A percentile compares a stretch with the other conserved stretches of the same genome.
phyloP scores from a whole-genome alignment of 371 early-diverging fungal genomes.

The Mortierella sp. region DNA sequence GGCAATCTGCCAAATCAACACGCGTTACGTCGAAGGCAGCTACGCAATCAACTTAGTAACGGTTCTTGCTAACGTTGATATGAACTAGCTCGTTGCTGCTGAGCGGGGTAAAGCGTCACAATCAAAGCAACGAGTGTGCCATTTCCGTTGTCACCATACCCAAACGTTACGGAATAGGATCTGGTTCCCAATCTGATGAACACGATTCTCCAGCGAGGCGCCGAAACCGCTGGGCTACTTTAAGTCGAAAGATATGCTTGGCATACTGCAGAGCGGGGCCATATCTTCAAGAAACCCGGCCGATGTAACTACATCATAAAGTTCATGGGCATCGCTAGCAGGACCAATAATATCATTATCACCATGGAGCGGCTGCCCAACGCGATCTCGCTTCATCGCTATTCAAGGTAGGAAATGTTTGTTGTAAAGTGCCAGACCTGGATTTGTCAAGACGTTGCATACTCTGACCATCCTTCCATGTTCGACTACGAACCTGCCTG shows the following conservation, averaged over 20 bases:
- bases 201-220: slow-evolving; percentile 55
- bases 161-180: too few relatives aligned
- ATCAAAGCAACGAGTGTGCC: too few relatives aligned
- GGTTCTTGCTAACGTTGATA: too few relatives aligned
- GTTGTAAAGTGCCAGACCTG: too few relatives aligned
- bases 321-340: slow-evolving; percentile 51
- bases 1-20: too few relatives aligned
- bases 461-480: slow-evolving; percentile 6
- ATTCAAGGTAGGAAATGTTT: slow-evolving; percentile 33
- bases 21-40: too few relatives aligned
- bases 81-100: too few relatives aligned
- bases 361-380: slow-evolving; percentile 53
- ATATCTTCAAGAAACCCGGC: slow-evolving; percentile 55
- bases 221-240: slow-evolving; percentile 50
- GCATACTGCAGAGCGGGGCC: slow-evolving; percentile 48
- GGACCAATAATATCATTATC: slow-evolving; percentile 45
- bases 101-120: too few relatives aligned
- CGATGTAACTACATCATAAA: slow-evolving; percentile 51
- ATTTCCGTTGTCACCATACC: too few relatives aligned
- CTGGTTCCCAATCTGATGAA: too few relatives aligned
- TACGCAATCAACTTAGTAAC: too few relatives aligned
- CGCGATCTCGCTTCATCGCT: slow-evolving; percentile 41
- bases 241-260: slow-evolving; percentile 49
- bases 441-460: too few relatives aligned
- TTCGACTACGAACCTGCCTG: background rate